Evolutionary conservation across 495 filamentous ascomycete genomes (phyloP).

Genomic region (Penicillium manginii): DNA sequence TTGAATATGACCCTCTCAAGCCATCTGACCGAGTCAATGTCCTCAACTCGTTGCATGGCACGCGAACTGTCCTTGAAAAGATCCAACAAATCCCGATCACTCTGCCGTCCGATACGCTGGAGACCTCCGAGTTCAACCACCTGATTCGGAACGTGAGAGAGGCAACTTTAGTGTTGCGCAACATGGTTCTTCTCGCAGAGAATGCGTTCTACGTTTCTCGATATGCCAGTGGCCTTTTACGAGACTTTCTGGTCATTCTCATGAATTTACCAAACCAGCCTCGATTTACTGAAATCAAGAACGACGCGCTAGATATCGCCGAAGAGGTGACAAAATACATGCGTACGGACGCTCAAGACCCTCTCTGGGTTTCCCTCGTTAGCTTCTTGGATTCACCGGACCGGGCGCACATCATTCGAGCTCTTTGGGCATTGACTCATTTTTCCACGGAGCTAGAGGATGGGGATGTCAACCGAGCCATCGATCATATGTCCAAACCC

Average conservation of each 20-base stretch:
- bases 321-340: constrained; percentile 87
- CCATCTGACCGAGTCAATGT: constrained; percentile 68
- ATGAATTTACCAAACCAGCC: constrained; percentile 76
- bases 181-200: constrained; percentile 88
- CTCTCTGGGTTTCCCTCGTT: constrained; percentile 77
- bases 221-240: constrained; percentile 64
- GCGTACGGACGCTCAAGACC: constrained; percentile 67
- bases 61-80: constrained; percentile 70
- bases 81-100: constrained; percentile 62
- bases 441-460: constrained; percentile 84
- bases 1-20: constrained; percentile 65
- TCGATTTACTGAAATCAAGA: constrained; percentile 82
- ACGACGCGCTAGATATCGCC: constrained; percentile 89
- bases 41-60: constrained; percentile 66
- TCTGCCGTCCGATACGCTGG: constrained; percentile 67
- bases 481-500: constrained; percentile 68
- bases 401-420: constrained; percentile 81
- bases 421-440: constrained; percentile 82
- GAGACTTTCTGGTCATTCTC: constrained; percentile 80
- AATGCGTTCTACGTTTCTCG: constrained; percentile 83
- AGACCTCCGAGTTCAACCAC: constrained; percentile 72
- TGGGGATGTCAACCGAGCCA: constrained; percentile 62
- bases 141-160: constrained; percentile 77
- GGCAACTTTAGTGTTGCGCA: constrained; percentile 84
- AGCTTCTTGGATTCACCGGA: constrained; percentile 72